Evolutionary conservation across 1,284 basidiomycete species (phyloP).

Genomic region (Mycena sp.): DNA sequence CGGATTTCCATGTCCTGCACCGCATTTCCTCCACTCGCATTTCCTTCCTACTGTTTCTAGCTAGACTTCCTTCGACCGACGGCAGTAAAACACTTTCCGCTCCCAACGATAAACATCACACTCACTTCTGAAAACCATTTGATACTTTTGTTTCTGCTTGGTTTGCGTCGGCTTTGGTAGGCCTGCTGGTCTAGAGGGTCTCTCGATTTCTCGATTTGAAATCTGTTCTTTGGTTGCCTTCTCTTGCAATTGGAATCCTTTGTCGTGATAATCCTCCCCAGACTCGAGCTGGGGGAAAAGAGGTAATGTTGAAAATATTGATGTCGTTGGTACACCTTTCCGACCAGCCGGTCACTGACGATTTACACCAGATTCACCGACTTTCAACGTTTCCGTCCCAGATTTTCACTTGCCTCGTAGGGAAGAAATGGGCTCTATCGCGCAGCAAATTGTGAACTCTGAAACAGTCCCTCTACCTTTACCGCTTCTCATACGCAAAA

Average conservation of each 20-base stretch:
- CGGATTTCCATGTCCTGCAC: no score
- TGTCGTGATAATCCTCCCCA: neutral
- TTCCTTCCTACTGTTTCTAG: constrained; percentile 3
- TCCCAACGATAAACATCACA: neutral
- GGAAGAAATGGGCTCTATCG: neutral
- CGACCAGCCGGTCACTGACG: neutral
- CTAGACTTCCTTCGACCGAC: neutral
- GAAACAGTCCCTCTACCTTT: neutral
- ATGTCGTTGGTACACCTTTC: neutral
- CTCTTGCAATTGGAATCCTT: neutral
- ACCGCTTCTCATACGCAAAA: no score
- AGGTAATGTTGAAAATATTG: neutral
- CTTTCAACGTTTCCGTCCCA: neutral
- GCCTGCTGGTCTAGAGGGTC: neutral
- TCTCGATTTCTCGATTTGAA: neutral
- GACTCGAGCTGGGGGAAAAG: neutral
- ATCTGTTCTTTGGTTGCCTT: constrained; percentile 2
- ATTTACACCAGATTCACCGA: neutral
- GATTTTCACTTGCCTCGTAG: neutral
- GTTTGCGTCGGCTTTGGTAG: neutral
- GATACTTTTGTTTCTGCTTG: neutral
- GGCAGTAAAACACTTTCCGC: neutral
- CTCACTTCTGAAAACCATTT: constrained; percentile 1
- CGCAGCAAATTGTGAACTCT: neutral
- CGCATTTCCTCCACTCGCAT: neutral